Evolutionary conservation across 352 stramenopile species (phyloP).

Genomic region (Pythium insidiosum): DNA sequence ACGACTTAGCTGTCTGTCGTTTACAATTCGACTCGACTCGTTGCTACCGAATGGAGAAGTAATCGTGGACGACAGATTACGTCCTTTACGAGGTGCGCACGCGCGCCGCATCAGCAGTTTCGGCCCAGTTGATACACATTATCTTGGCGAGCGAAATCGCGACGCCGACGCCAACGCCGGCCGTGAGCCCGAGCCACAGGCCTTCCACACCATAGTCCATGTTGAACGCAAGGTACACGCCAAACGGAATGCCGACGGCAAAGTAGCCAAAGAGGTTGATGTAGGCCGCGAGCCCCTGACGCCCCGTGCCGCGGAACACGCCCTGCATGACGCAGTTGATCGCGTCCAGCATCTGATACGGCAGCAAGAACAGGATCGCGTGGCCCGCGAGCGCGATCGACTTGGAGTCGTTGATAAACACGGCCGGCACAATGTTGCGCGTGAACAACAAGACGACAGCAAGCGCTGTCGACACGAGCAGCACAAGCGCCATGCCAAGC

Average conservation of each 20-base stretch:
- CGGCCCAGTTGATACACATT: neutral
- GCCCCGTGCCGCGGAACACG: conserved; percentile 54
- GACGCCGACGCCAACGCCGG: conserved; percentile 6
- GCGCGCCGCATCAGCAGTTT: neutral
- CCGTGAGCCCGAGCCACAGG: conserved; percentile 47
- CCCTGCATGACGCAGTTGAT: conserved; percentile 47
- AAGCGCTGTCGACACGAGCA: conserved; percentile 22
- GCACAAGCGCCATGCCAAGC: conserved; percentile 21
- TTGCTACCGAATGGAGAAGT: too few species aligned
- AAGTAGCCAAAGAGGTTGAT: conserved; percentile 75
- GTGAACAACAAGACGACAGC: conserved; percentile 16
- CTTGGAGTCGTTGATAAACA: conserved; percentile 41
- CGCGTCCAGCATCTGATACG: conserved; percentile 43
- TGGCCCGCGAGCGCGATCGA: conserved; percentile 27
- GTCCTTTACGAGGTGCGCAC: too few species aligned
- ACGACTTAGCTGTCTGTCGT: too few species aligned
- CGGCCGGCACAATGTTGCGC: conserved; percentile 13
- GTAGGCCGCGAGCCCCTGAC: conserved; percentile 47
- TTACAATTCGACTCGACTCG: too few species aligned
- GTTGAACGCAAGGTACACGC: conserved; percentile 42
- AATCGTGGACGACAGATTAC: too few species aligned
- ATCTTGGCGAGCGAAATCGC: neutral
- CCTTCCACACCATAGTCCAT: conserved; percentile 36
- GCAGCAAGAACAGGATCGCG: conserved; percentile 32
- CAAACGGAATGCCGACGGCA: conserved; percentile 58